Base-by-base conservation (phyloP, 2,329 filamentous ascomycete genomes). In the Pyrenophora seminiperda region DNA sequence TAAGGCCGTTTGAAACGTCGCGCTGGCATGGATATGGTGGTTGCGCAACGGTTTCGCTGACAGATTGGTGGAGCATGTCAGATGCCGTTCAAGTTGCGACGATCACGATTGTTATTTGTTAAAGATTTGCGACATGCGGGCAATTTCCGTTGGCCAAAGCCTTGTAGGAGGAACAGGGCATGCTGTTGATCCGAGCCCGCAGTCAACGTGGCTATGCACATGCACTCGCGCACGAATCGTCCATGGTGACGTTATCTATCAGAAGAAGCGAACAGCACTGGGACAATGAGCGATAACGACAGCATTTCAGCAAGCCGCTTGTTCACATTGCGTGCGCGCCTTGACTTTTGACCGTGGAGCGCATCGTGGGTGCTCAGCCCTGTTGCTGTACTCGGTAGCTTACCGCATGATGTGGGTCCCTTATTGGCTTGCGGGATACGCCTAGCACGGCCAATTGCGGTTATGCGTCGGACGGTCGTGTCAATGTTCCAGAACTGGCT, bases 401-500 rank as follows among this genome's bases (percentile, higher is more conserved):
- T 9, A 27, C 24, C 24, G 24, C 24, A 29, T 44, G n/a, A n/a
- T 20, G 38, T 31, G 18, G 19, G 4, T 11, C n/a, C 13, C 15
- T 36, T 18, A 50, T 46, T 47, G 42, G 48, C 27, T 27, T 18
- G 7, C 15, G 7, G 13, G 10, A n/a, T n/a, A 13, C 11, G 19
- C 24, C 43, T 36, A 27, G 42, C 24, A 9, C 9, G 18, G 36
- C 54, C 42, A 57, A 55, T 57, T 15, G 44, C 48, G 43, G 43
- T 20, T 27, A 33, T 24, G 46, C 45, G 32, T 48, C 56, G 50
- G 56, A 41, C 40, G 37, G 36, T 51, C 37, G 18, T 24, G 20
- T 39, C 41, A 22, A 50, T 14, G 47, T 29, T 51, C 38, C 43
- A 51, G 48, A 51, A 51, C 32, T n/a, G 45, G 43, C 48, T 51